phyloP scores from a whole-genome alignment of 2,329 filamentous ascomycete species.

The Ceratocystis cacaofunesta region DNA sequence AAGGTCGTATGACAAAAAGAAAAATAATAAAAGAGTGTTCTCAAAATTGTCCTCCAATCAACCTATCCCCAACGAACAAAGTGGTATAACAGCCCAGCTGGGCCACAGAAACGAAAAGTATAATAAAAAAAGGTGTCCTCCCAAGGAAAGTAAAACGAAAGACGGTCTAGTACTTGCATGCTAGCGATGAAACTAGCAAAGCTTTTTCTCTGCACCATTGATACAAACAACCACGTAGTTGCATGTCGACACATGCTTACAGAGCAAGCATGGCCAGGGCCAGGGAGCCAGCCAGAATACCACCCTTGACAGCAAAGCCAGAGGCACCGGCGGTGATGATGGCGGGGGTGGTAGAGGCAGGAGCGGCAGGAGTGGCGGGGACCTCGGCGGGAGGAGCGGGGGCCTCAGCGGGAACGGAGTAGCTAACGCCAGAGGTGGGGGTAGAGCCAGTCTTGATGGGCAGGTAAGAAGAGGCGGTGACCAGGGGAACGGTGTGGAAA shows the following conservation, averaged over 20 bases:
- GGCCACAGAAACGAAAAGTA: conserved; percentile 9
- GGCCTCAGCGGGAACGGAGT: neutral
- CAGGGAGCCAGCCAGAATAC: conserved; percentile 16
- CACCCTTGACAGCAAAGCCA: conserved; percentile 12
- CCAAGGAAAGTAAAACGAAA: neutral
- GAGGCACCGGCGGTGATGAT: conserved; percentile 1
- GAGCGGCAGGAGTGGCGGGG: neutral
- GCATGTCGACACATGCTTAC: conserved; percentile 2
- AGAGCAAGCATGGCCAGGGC: conserved; percentile 16
- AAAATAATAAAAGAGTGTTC: conserved; percentile 8
- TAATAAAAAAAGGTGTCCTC: neutral
- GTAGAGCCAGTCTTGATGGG: conserved; percentile 11
- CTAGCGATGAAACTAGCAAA: neutral
- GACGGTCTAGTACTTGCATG: neutral
- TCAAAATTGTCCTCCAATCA: conserved; percentile 15
- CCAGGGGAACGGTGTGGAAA: conserved; percentile 13
- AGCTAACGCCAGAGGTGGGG: neutral
- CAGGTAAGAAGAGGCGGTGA: conserved; percentile 11
- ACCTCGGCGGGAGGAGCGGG: neutral
- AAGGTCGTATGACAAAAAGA: conserved; percentile 10
- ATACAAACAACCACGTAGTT: neutral
- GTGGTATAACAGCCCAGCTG: conserved; percentile 13
- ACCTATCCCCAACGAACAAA: conserved; percentile 17
- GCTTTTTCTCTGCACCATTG: neutral
- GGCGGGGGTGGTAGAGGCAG: neutral